These are phyloP conservation scores for Monosporascus sp. DNA, from an alignment of 2,329 filamentous ascomycete species.

Conservation along the genomic window DNA sequence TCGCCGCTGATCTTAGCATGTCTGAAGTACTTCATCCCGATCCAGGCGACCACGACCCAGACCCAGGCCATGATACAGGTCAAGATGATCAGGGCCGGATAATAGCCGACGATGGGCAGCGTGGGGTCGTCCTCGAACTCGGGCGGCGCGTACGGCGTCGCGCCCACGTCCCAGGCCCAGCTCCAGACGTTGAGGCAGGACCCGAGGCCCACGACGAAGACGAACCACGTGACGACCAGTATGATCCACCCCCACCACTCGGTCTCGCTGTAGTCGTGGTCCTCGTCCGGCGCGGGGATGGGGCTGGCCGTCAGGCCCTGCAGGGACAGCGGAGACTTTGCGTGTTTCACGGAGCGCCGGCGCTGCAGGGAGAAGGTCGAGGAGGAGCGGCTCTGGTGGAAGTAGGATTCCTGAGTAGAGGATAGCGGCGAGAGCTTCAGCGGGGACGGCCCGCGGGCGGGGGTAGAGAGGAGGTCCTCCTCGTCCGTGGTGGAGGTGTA, in stretches of 20 bases:
- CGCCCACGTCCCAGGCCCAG: slow-evolving; percentile 98
- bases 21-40: slow-evolving; percentile 98
- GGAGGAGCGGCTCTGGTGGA: slow-evolving; percentile 26
- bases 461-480: slow-evolving; percentile 68
- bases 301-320: slow-evolving; percentile 46
- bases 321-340: slow-evolving; percentile 57
- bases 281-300: slow-evolving; percentile 42
- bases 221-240: slow-evolving; percentile 83
- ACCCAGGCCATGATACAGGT: slow-evolving; percentile 98
- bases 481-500: slow-evolving; percentile 78
- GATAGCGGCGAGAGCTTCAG: slow-evolving; percentile 38
- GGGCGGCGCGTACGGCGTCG: slow-evolving; percentile 90
- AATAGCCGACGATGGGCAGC: slow-evolving; percentile 92
- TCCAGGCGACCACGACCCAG: slow-evolving; percentile 96
- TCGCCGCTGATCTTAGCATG: slow-evolving; percentile 83
- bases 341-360: slow-evolving; percentile 44
- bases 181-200: slow-evolving; percentile 93
- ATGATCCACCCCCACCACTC: slow-evolving; percentile 99
- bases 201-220: slow-evolving; percentile 95
- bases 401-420: slow-evolving; percentile 61
- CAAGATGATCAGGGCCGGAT: slow-evolving; percentile 87
- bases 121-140: slow-evolving; percentile 94
- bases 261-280: slow-evolving; percentile 90
- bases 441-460: slow-evolving; percentile 38
- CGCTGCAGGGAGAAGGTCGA: slow-evolving; percentile 32